These are phyloP conservation scores for Trichoderma sp. DNA, from an alignment of 2,329 filamentous ascomycete species.

Conservation along the genomic window DNA sequence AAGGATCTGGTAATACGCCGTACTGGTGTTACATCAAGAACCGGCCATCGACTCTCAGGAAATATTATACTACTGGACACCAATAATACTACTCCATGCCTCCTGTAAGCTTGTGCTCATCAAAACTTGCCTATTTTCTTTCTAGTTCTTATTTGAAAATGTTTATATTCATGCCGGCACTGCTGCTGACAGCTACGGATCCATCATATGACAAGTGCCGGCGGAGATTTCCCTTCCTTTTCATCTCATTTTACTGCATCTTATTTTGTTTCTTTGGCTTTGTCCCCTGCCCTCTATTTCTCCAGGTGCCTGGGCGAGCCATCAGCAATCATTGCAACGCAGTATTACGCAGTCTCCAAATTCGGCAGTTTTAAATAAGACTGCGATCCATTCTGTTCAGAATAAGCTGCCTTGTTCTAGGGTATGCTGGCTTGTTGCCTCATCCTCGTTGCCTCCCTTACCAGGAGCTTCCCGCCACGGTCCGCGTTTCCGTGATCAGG, in stretches of 20 bases:
- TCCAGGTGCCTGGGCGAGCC: too few relatives aligned
- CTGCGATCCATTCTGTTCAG: background rate
- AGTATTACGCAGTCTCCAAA: background rate
- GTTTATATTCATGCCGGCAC: background rate
- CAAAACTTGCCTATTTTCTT: background rate
- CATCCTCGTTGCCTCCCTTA: too few relatives aligned
- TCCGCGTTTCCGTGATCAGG: constrained; percentile 6
- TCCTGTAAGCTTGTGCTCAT: background rate
- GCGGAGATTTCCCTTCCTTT: background rate
- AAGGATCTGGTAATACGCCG: background rate
- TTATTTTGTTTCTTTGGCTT: background rate
- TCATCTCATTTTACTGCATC: background rate
- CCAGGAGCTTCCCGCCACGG: background rate
- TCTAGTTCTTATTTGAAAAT: background rate
- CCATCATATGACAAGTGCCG: background rate
- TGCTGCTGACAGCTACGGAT: background rate
- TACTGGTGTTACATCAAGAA: background rate
- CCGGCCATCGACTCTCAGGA: background rate
- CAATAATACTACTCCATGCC: background rate
- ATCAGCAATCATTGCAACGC: background rate
- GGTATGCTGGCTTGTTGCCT: background rate
- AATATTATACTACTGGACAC: background rate
- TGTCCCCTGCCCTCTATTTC: background rate
- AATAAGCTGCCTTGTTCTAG: background rate
- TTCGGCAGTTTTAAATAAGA: background rate